These are phyloP conservation scores for Solanum sejunctum DNA, from an alignment of 257 asterid genomes.

Conservation along the genomic window DNA sequence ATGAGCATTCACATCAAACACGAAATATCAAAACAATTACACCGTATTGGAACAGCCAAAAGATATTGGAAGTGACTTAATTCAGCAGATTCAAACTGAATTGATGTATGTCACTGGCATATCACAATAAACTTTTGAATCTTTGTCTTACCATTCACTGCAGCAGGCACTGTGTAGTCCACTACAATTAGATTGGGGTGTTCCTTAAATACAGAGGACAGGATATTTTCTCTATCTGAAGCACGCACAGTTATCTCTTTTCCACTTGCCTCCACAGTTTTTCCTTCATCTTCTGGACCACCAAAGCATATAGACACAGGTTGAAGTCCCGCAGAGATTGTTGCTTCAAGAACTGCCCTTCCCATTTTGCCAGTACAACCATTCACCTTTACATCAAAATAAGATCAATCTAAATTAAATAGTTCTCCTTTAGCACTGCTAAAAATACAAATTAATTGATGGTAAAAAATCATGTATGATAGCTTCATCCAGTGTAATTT, in stretches of 20 bases:
- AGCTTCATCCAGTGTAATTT: background rate
- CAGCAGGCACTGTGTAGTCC: slow-evolving; percentile 75
- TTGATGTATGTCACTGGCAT: background rate
- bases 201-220: slow-evolving; percentile 39
- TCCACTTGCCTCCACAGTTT: slow-evolving; percentile 50
- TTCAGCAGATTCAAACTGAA: background rate
- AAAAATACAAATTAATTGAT: background rate
- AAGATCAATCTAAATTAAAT: background rate
- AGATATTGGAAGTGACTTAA: background rate
- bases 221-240: slow-evolving; percentile 41
- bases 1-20: background rate
- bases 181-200: slow-evolving; percentile 63
- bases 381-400: slow-evolving; percentile 44
- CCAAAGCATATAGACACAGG: slow-evolving; percentile 71
- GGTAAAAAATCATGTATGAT: background rate
- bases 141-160: slow-evolving; percentile 58
- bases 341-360: slow-evolving; percentile 85
- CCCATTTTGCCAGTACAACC: slow-evolving; percentile 95
- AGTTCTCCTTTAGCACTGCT: background rate
- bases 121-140: background rate
- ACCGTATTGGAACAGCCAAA: background rate
- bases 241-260: slow-evolving; percentile 60
- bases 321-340: slow-evolving; percentile 73
- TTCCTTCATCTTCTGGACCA: slow-evolving; percentile 62
- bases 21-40: background rate